These are phyloP conservation scores for Pichia sp. DNA, from an alignment of 1,139 yeast species.

Conservation along the genomic window DNA sequence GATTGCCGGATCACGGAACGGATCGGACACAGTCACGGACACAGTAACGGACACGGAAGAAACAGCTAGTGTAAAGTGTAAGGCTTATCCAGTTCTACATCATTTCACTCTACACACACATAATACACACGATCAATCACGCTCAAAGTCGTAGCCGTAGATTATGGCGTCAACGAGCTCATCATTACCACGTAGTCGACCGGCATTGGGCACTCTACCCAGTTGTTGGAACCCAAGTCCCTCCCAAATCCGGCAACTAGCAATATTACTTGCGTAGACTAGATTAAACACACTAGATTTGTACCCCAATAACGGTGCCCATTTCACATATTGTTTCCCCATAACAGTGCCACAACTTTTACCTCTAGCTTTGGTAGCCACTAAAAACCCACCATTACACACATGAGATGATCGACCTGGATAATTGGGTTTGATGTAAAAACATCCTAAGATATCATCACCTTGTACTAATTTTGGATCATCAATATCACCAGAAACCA, in stretches of 20 bases:
- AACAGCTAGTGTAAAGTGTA: too few relatives aligned
- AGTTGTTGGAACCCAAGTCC: conserved; percentile 63
- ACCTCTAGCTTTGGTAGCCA: conserved; percentile 49
- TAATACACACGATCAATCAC: too few relatives aligned
- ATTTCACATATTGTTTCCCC: conserved; percentile 51
- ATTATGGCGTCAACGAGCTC: conserved; percentile 61
- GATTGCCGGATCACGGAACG: too few relatives aligned
- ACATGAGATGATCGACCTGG: conserved; percentile 69
- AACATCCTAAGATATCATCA: conserved; percentile 50
- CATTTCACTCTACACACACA: too few relatives aligned
- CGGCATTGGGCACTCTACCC: conserved; percentile 63
- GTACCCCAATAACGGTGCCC: conserved; percentile 70
- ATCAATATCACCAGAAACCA: conserved; percentile 32
- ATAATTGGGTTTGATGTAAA: conserved; percentile 74
- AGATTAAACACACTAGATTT: conserved; percentile 75
- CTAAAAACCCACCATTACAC: conserved; percentile 76
- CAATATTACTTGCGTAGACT: conserved; percentile 66
- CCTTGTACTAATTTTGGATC: not conserved
- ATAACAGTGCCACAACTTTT: conserved; percentile 53
- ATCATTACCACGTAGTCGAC: conserved; percentile 51
- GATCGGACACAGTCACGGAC: too few relatives aligned
- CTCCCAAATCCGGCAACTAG: conserved; percentile 70
- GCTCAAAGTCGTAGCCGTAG: conserved; percentile 49
- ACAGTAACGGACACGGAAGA: too few relatives aligned
- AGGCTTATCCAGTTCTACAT: too few relatives aligned